Percentiles rank a stretch among this genome's conserved stretches.
Evolutionary conservation across 148 eudicot genomes (phyloP).

Genomic region (Drosera capensis): DNA sequence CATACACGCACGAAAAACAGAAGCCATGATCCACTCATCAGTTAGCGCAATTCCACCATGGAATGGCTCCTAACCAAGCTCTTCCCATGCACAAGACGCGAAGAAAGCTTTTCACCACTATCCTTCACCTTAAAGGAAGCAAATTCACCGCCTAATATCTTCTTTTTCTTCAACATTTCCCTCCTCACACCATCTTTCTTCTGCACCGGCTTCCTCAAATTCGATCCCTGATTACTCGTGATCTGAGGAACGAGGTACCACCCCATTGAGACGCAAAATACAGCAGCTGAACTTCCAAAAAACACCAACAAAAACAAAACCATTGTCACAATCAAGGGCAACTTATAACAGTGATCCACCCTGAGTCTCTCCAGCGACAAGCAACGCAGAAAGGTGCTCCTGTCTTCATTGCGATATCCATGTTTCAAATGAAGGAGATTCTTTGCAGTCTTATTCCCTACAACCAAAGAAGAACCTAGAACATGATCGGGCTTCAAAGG

Average conservation of each 20-base stretch:
- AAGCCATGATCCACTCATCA: too few relatives aligned
- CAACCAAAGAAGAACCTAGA: not conserved
- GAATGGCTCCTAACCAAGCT: not conserved
- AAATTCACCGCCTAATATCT: not conserved
- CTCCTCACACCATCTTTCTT: not conserved
- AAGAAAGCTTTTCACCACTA: not conserved
- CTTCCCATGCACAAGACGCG: not conserved
- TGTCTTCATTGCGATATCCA: not conserved
- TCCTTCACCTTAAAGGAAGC: not conserved
- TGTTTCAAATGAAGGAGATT: not conserved
- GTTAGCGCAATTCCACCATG: too few relatives aligned
- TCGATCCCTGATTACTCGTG: not conserved
- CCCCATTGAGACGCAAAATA: constrained; percentile 26
- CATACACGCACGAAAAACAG: too few relatives aligned
- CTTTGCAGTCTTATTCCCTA: not conserved
- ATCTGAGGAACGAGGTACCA: constrained; percentile 31
- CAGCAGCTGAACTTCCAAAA: constrained; percentile 30
- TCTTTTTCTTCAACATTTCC: not conserved
- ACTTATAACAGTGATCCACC: constrained; percentile 14
- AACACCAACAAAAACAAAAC: constrained; percentile 25
- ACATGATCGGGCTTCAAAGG: not conserved
- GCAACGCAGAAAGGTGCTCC: not conserved
- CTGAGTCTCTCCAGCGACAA: not conserved
- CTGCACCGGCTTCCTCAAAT: not conserved
- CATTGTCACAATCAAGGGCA: constrained; percentile 22